Base-by-base conservation (phyloP, 1,139 yeast genomes). In the Zygosaccharomyces sapae region DNA sequence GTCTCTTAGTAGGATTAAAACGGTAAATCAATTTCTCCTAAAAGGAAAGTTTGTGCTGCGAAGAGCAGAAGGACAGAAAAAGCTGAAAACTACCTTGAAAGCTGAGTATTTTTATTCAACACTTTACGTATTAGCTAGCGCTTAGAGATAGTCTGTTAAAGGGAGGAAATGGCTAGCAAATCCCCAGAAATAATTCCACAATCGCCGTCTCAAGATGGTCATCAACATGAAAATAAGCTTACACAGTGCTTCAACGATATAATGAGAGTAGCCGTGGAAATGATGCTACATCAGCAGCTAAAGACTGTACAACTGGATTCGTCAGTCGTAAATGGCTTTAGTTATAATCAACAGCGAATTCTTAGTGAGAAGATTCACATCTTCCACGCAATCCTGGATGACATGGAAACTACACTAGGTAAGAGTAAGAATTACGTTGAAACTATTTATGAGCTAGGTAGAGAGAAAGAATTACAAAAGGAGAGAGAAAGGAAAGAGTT, bases 321-420 rank as follows among this genome's bases (percentile, higher is more conserved):
- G 2, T 48, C 56, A n/a, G 54, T 62, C 10, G 53, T 58, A 2
- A 56, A 55, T 38, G 67, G 67, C 7, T 62, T 58, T 37, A 51
- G 58, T 13, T 48, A 53, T 25, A 43, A 48, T 7, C 67, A 61
- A 46, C 59, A 59, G 38, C 54, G 49, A 31, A 38, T 48, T 5
- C 47, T 63, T 24, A 55, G 55, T 31, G 67, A 62, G 10, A 60
- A 57, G 35, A 54, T 64, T 7, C 57, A 56, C 40, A 37, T 48
- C 30, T 64, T 63, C 40, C 66, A 64, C 41, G 52, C 61, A 25
- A 63, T 70, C 1, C 48, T 72, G 43, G 73, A 71, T 50, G 70
- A 68, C 37, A 55, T 67, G 44, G 67, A 62, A 22, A 49, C 67
- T 25, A 70, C 72, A 34, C 51, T 71, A 44, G 56, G 49, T 6